These are phyloP conservation scores for Coemansia sp. DNA, from an alignment of 192 early-diverging fungal species.

Conservation along the genomic window DNA sequence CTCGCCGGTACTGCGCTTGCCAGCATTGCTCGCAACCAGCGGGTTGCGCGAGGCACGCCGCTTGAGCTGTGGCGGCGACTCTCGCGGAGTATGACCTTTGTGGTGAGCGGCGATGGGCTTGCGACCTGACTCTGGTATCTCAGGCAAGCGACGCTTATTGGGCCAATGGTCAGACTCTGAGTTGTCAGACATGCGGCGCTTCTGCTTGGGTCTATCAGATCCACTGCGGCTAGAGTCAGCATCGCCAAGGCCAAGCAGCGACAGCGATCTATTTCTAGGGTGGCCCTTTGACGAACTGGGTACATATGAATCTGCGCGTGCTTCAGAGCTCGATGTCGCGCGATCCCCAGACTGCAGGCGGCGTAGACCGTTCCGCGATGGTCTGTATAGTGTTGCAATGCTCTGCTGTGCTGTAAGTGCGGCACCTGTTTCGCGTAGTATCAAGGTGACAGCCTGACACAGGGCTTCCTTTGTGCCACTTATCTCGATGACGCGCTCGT, in stretches of 20 bases:
- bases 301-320: not conserved
- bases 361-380: conserved; percentile 29
- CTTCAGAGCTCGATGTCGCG: not conserved
- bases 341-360: conserved; percentile 34
- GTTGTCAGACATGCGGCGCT: conserved; percentile 37
- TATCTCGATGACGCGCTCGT: conserved; percentile 46
- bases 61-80: not conserved
- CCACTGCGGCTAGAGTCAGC: not conserved
- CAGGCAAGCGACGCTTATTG: not conserved
- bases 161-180: not conserved
- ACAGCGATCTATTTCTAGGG: conserved; percentile 38
- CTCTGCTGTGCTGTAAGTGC: conserved; percentile 18
- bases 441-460: conserved; percentile 2
- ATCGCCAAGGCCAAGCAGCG: conserved; percentile 12
- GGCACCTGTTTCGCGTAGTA: conserved; percentile 22
- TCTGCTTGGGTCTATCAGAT: conserved; percentile 14
- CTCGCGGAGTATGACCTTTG: not conserved
- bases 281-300: not conserved
- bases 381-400: conserved; percentile 29
- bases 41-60: not conserved
- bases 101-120: not conserved
- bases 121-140: not conserved
- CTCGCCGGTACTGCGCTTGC: not conserved
- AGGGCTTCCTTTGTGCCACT: conserved; percentile 24
- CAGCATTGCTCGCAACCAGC: not conserved